Conservation (phyloP, 1,139 yeast genomes). For the Nakaseomyces glabratus region DNA sequence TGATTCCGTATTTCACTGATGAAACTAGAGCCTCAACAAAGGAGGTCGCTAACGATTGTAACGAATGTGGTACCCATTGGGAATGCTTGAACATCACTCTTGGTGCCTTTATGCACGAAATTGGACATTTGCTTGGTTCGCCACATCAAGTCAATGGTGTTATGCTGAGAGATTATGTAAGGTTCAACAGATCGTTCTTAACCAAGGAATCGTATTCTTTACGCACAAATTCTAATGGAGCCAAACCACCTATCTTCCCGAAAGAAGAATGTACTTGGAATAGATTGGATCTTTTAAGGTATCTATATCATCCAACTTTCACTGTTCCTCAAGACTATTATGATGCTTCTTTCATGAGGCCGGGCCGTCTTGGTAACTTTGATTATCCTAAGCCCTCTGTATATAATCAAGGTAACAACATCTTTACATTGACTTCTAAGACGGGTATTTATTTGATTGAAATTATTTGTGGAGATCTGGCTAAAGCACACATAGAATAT, state of each 20-base stretch:
- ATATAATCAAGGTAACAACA: slow-evolving; percentile 41
- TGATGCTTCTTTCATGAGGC: slow-evolving; percentile 30
- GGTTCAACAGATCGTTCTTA: slow-evolving; percentile 73
- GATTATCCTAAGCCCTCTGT: slow-evolving; percentile 34
- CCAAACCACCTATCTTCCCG: slow-evolving; percentile 41
- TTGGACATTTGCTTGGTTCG: slow-evolving; percentile 83
- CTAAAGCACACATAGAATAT: slow-evolving; percentile 54
- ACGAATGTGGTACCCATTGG: slow-evolving; percentile 82
- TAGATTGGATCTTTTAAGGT: slow-evolving; percentile 66
- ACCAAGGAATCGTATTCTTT: slow-evolving; percentile 57
- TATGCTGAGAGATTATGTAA: slow-evolving; percentile 78
- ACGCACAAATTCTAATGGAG: slow-evolving; percentile 41
- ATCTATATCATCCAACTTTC: slow-evolving; percentile 73
- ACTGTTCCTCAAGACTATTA: slow-evolving; percentile 53
- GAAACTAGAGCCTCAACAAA: slow-evolving; percentile 48
- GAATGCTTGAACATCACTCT: slow-evolving; percentile 77
- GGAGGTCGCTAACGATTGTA: slow-evolving; percentile 83
- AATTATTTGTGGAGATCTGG: slow-evolving; percentile 42
- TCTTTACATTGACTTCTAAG: slow-evolving; percentile 38
- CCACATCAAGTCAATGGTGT: slow-evolving; percentile 89
- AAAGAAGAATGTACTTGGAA: slow-evolving; percentile 84
- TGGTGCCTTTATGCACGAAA: slow-evolving; percentile 94
- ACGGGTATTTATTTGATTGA: slow-evolving; percentile 73
- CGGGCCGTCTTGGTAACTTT: slow-evolving; percentile 23
- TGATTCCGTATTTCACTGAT: slow-evolving; percentile 64